Base-by-base conservation (phyloP, 805 yeast genomes). In the Sugiyamaella marilandica region DNA sequence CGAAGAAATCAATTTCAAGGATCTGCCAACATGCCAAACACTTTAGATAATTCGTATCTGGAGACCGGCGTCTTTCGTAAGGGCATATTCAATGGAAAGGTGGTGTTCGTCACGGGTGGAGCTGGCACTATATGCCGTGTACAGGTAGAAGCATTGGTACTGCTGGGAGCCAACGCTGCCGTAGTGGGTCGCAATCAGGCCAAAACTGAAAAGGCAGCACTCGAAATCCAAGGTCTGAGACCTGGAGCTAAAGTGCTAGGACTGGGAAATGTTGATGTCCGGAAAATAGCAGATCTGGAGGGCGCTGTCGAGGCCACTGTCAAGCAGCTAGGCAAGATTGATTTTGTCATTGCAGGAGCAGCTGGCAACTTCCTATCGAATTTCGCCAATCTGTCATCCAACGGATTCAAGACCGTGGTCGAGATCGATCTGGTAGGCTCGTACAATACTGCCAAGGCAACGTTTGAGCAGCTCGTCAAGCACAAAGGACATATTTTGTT, bases 111-210 rank as follows among this genome's bases (percentile, higher is more conserved):
- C 49, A 92, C 98, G 0, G 98, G 98, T 5, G 97, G 97, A 11
- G 94, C 97, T 1, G 97, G 97, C 10, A 82, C 96, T n/a, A 91
- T 92, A 51, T 91, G 97, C 68, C 74, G 94, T 46, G 92, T 86
- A 5, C 97, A 91, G 68, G 80, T 86, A 0, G 95, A 87, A 66
- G 96, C 96, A 0, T 58, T 92, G 70, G 85, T 89, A 2, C 70
- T 80, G 14, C 72, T 92, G 10, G 98, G 98, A 4, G 94, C 96
- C 50, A 75, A 87, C 63, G 96, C 95, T 13, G 87, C 87, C 4
- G 85, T 92, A 43, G 68, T 92, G 29, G 97, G 98, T 2, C 79
- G 97, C 64, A 84, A 84, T 62, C 71, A 65, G 31, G 79, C 74
- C 43, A 85, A 84, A 60, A 87, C 96, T 0, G 76, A 73, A 51